phyloP scores from a whole-genome alignment of 306 rosid genomes.

The Quercus suber region DNA sequence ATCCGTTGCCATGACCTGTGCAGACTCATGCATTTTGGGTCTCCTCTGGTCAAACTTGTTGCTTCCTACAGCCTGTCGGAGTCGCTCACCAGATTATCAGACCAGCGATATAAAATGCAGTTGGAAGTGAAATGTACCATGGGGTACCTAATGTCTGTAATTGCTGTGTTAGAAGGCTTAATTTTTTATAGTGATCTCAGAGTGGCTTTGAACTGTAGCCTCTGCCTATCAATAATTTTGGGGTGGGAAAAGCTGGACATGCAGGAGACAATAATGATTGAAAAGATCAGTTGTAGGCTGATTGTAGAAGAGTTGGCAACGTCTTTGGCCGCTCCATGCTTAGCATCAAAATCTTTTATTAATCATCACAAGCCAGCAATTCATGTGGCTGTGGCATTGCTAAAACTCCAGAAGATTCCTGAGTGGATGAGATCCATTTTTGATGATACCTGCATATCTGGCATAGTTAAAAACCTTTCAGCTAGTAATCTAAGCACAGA shows the following conservation, averaged over 20 bases:
- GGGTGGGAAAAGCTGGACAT: constrained; percentile 50
- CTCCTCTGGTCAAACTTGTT: constrained; percentile 57
- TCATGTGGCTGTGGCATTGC: constrained; percentile 50
- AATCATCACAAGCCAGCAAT: constrained; percentile 56
- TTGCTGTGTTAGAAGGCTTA: constrained; percentile 68
- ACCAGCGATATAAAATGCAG: constrained; percentile 44
- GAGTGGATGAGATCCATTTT: constrained; percentile 70
- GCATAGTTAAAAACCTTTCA: constrained; percentile 57
- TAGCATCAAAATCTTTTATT: constrained; percentile 53
- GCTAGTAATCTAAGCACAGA: constrained; percentile 52
- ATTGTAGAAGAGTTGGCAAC: constrained; percentile 76
- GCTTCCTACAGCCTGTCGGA: constrained; percentile 75
- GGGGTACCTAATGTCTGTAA: constrained; percentile 58
- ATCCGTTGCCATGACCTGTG: constrained; percentile 75
- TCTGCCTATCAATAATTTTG: constrained; percentile 62
- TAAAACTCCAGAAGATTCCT: constrained; percentile 55
- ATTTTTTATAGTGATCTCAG: constrained; percentile 54
- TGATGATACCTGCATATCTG: constrained; percentile 61
- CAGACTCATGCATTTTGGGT: constrained; percentile 84
- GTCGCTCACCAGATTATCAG: constrained; percentile 60
- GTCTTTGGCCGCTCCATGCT: constrained; percentile 62
- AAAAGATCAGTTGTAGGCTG: constrained; percentile 57
- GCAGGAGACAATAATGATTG: constrained; percentile 32
- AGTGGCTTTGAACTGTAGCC: constrained; percentile 74
- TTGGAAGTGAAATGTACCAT: constrained; percentile 50